Conservation (phyloP, 768 basidiomycete species). For the Termitomyces sp. region DNA sequence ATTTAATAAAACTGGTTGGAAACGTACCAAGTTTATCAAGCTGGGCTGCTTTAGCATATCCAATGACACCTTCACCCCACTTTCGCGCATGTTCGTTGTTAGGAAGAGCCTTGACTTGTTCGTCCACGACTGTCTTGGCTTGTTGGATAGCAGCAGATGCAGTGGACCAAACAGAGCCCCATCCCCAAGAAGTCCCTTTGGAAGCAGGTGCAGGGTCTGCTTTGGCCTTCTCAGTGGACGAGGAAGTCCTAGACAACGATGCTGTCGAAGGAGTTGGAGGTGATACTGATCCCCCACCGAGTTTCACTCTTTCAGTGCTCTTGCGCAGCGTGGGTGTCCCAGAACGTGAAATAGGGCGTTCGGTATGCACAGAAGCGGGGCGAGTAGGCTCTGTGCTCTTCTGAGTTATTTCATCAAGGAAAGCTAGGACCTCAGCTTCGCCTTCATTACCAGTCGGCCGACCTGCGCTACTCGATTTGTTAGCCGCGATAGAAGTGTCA, state of each 20-base stretch:
- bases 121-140: constrained; percentile 84
- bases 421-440: constrained; percentile 84
- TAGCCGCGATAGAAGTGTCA: constrained; percentile 6
- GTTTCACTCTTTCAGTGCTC: constrained; percentile 70
- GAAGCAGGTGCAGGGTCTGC: constrained; percentile 12
- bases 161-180: constrained; percentile 86
- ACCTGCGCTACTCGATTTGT: constrained; percentile 14
- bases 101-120: constrained; percentile 84
- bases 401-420: constrained; percentile 92
- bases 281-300: constrained; percentile 43
- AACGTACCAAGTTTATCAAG: constrained; percentile 82
- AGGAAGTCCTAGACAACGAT: constrained; percentile 25
- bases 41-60: constrained; percentile 85
- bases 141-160: constrained; percentile 86
- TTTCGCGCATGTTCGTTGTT: constrained; percentile 85
- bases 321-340: constrained; percentile 70
- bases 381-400: constrained; percentile 80
- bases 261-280: constrained; percentile 40
- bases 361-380: constrained; percentile 41
- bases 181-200: constrained; percentile 55
- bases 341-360: constrained; percentile 56
- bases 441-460: constrained; percentile 34
- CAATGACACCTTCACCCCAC: constrained; percentile 81
- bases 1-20: not conserved
- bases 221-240: constrained; percentile 20